These are phyloP conservation scores for Serendipita indica DNA, from an alignment of 768 basidiomycete species.

Conservation along the genomic window DNA sequence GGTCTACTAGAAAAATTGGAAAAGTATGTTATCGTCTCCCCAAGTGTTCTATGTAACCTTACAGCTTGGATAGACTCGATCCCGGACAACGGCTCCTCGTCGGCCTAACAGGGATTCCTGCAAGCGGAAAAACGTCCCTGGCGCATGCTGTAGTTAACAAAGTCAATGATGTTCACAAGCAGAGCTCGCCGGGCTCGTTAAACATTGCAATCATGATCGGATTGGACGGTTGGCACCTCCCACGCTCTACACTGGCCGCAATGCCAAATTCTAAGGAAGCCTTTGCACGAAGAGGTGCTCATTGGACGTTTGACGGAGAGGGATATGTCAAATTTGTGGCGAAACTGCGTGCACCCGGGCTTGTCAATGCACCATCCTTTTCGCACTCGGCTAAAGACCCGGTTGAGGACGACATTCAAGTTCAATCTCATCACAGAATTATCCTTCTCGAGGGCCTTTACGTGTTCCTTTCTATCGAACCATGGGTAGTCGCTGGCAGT, in stretches of 20 bases:
- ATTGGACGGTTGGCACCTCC: constrained; percentile 86
- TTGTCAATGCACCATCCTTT: constrained; percentile 60
- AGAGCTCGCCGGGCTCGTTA: constrained; percentile 8
- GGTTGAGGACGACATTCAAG: constrained; percentile 37
- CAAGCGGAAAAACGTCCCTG: constrained; percentile 74
- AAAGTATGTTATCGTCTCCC: neutral
- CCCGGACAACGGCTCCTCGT: constrained; percentile 38
- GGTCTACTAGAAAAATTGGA: neutral
- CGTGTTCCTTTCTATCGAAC: constrained; percentile 51
- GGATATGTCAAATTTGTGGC: constrained; percentile 55
- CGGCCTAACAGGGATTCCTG: constrained; percentile 67
- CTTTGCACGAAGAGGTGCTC: constrained; percentile 63
- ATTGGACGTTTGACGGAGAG: constrained; percentile 82
- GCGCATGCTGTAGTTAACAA: constrained; percentile 41
- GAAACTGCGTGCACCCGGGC: constrained; percentile 28
- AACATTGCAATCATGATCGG: constrained; percentile 50
- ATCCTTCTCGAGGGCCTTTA: constrained; percentile 88
- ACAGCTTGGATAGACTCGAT: neutral
- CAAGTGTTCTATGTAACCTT: neutral
- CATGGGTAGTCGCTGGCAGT: constrained; percentile 53
- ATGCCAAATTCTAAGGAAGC: constrained; percentile 67
- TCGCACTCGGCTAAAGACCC: constrained; percentile 84
- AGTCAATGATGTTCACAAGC: constrained; percentile 31
- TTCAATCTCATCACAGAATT: constrained; percentile 54
- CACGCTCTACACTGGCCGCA: constrained; percentile 58